These are phyloP conservation scores for Aspergillus caelatus DNA, from an alignment of 2,329 filamentous ascomycete genomes.

Conservation along the genomic window DNA sequence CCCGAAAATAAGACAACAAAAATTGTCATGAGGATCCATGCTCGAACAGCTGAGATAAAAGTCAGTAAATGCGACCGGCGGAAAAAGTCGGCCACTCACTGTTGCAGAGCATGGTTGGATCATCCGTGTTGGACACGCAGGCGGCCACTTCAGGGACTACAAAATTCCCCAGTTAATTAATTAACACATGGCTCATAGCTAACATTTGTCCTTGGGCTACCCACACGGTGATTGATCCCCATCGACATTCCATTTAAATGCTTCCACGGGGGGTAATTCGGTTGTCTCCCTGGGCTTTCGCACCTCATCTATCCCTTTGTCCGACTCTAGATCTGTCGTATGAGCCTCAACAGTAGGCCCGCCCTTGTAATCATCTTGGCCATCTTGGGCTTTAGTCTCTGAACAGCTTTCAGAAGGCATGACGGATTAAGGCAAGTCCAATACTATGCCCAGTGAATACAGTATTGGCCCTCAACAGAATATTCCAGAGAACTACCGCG, in stretches of 20 bases:
- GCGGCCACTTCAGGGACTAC: slow-evolving; percentile 42
- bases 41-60: slow-evolving; percentile 28
- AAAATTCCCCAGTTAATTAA: slow-evolving; percentile 2
- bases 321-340: not conserved
- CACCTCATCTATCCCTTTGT: not conserved
- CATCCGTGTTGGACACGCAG: slow-evolving; percentile 40
- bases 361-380: not conserved
- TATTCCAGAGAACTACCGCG: not conserved
- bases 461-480: not conserved
- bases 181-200: not conserved
- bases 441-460: not conserved
- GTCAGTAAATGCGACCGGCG: not conserved
- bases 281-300: slow-evolving; percentile 23
- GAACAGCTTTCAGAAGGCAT: not conserved
- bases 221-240: slow-evolving; percentile 43
- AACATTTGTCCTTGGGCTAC: slow-evolving; percentile 1
- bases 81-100: slow-evolving; percentile 23
- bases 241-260: slow-evolving; percentile 42
- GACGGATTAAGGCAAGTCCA: not conserved
- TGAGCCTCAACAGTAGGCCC: not conserved
- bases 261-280: slow-evolving; percentile 39
- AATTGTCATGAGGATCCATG: slow-evolving; percentile 32
- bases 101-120: slow-evolving; percentile 34
- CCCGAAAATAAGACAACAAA: slow-evolving; percentile 29
- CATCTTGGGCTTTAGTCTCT: not conserved